Conservation (phyloP, 305 asterid genomes). For the Fraxinus sp. region DNA sequence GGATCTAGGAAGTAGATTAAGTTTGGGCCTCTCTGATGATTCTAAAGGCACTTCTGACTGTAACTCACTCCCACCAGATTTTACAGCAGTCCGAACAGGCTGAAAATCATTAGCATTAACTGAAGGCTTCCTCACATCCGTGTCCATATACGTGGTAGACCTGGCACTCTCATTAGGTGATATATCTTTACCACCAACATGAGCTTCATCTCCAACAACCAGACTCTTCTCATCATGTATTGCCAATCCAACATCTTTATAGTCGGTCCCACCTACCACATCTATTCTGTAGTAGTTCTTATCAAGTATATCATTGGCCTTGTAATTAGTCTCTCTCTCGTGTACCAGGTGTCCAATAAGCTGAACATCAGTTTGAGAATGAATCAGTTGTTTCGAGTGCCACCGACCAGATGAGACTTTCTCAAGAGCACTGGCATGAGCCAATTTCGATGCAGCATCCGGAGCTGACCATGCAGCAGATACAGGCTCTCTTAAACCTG, state of each 20-base stretch:
- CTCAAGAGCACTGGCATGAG: conserved; percentile 91
- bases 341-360: conserved; percentile 37
- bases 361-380: conserved; percentile 47
- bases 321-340: conserved; percentile 36
- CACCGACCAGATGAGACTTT: conserved; percentile 89
- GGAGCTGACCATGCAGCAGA: conserved; percentile 70
- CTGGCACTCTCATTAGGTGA: conserved; percentile 45
- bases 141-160: conserved; percentile 38
- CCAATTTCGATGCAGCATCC: conserved; percentile 69
- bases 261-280: conserved; percentile 32
- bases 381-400: conserved; percentile 61
- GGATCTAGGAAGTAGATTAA: conserved; percentile 88
- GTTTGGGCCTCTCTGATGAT: conserved; percentile 65
- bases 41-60: conserved; percentile 48
- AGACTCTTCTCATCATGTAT: conserved; percentile 54
- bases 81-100: conserved; percentile 30
- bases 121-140: conserved; percentile 40
- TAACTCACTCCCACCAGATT: conserved; percentile 43
- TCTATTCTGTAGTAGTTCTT: conserved; percentile 39
- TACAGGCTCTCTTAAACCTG: conserved; percentile 49
- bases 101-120: conserved; percentile 36
- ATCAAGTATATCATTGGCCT: conserved; percentile 26
- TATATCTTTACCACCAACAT: conserved; percentile 40
- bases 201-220: conserved; percentile 45
- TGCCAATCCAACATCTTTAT: conserved; percentile 34